Evolutionary conservation across 352 stramenopile genomes (phyloP), one percentile per base, ranked within the genome.

Genomic region (Phytophthora agathidicida): DNA sequence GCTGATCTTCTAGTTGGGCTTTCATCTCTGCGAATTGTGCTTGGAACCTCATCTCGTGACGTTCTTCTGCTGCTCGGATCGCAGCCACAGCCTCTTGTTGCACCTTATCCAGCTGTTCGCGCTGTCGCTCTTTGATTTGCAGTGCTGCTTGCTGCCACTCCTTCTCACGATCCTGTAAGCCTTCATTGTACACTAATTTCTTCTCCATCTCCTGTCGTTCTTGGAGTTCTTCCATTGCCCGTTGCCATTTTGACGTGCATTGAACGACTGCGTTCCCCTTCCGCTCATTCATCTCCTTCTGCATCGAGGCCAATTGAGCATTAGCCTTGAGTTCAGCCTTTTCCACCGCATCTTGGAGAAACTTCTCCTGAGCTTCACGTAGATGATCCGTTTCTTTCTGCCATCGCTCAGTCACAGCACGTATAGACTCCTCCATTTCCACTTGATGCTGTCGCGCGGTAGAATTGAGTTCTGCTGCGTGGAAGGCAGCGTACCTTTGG

Each of bases 61-160:
- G 79, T 41, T 91, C 76, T 50, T 93, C 82, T 0, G 80, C 82
- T 16, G 76, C 80, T 44, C 77, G 63, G 22, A 93, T 86, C 2
- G 84, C 84, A 19, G 69, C 65, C 23, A 91, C n/a, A 7, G 78
- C 80, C 33, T 91, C 80, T 10, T 73, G 74, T 31, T 88, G 77
- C 3, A 89, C 73, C 20, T 49, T 70, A 11, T 77, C 65, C 9
- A 93, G 61, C 51, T 91, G 82, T 28, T 91, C 77, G 20, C 86
- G 83, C 30, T 93, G 84, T 27, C 80, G 78, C 13, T 75, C 71
- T 45, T 93, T 93, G 56, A 93, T 92, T 43, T 87, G 71, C 4
- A 65, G 14, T 2, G 84, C 84, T 3, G 84, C 84, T 36, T 86
- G 74, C 46, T 92, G 84, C 84, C 84, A 93, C 35, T 92, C 82